These are phyloP conservation scores for Penicillium decumbens DNA, from an alignment of 2,329 filamentous ascomycete species.

Conservation along the genomic window DNA sequence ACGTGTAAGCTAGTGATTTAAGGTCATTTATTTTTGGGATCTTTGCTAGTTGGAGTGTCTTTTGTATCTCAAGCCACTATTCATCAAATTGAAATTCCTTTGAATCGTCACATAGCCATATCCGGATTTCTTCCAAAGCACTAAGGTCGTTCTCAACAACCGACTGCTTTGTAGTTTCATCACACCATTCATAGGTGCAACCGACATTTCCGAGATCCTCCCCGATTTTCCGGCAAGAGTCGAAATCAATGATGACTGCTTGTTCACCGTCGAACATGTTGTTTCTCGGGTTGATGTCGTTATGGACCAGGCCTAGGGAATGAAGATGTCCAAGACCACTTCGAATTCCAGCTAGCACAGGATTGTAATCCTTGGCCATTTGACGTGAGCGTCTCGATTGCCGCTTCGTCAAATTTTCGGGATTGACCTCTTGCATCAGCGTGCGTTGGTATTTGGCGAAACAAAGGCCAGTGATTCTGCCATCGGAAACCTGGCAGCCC, in stretches of 20 bases:
- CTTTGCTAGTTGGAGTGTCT: no score
- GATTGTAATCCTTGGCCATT: neutral
- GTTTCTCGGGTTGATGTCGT: conserved; percentile 89
- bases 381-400: neutral
- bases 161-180: neutral
- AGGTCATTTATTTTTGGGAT: no score
- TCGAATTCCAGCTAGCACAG: conserved; percentile 9
- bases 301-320: conserved; percentile 78
- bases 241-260: conserved; percentile 16
- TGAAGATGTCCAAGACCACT: conserved; percentile 76
- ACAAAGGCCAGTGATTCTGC: neutral
- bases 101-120: conserved; percentile 1
- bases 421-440: neutral
- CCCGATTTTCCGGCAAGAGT: conserved; percentile 2
- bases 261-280: conserved; percentile 63
- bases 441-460: neutral
- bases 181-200: conserved; percentile 5
- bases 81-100: neutral
- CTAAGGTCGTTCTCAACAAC: conserved; percentile 4
- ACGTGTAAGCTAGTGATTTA: neutral
- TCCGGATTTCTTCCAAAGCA: conserved; percentile 5
- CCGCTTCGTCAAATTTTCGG: neutral
- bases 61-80: no score
- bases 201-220: neutral
- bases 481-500: conserved; percentile 1